phyloP scores from a whole-genome alignment of 1,284 basidiomycete species.

The Boletus mariae region DNA sequence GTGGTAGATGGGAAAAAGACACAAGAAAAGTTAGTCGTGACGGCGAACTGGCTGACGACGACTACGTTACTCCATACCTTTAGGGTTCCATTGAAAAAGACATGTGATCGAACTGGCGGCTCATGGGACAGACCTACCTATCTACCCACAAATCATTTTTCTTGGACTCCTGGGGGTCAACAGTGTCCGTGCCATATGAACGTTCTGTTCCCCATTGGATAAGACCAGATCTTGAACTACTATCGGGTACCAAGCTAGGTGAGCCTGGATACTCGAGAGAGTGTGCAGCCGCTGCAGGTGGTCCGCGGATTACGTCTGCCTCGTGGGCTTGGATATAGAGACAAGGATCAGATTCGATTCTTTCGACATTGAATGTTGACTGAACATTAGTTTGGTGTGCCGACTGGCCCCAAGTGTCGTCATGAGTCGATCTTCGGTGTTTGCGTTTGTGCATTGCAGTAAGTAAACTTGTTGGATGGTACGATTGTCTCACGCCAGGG shows the following conservation, averaged over 20 bases:
- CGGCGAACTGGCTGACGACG: conserved; percentile 2
- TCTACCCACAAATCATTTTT: conserved; percentile 57
- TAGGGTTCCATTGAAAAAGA: conserved; percentile 1
- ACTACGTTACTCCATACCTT: conserved; percentile 9
- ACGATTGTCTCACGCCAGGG: too few species aligned
- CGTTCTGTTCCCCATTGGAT: conserved; percentile 40
- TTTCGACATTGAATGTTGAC: not conserved
- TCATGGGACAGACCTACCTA: conserved; percentile 38
- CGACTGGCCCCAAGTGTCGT: conserved; percentile 11
- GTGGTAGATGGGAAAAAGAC: conserved; percentile 7
- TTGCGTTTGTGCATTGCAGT: conserved; percentile 27
- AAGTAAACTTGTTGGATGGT: too few species aligned
- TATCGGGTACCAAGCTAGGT: not conserved
- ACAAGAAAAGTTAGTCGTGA: conserved; percentile 12
- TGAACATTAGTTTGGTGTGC: not conserved
- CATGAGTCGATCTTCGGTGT: conserved; percentile 13
- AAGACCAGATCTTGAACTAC: conserved; percentile 39
- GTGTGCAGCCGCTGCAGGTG: conserved; percentile 31
- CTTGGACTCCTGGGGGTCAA: not conserved
- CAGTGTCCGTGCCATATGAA: not conserved
- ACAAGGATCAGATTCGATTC: conserved; percentile 25
- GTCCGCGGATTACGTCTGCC: conserved; percentile 38
- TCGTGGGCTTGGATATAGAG: conserved; percentile 66
- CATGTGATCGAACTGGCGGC: conserved; percentile 8
- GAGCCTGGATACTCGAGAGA: conserved; percentile 34